Base-by-base conservation (phyloP, 2,329 filamentous ascomycete genomes). In the Apiospora phragmitis region DNA sequence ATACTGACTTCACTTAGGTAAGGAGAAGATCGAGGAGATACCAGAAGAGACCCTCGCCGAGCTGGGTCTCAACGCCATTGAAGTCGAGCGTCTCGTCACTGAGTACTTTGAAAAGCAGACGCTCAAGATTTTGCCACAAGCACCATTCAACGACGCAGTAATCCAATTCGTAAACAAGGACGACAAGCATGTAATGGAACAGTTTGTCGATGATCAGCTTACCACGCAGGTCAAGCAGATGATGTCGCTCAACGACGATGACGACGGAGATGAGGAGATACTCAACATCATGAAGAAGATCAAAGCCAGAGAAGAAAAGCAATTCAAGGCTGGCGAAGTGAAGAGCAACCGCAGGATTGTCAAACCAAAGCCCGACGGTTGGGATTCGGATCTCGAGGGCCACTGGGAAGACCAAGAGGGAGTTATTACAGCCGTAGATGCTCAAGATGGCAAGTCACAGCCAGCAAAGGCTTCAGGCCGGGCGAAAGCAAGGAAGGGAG, bases 141-240 rank as follows among this genome's bases (percentile, higher is more conserved):
- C 95, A 41, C 93, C 92, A 0, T 98, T 99, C 77, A 93, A 94
- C 21, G 95, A 98, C 77, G 96, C 96, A 0, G 94, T 99, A 6
- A 92, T 91, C 65, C 93, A 97, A 72, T 99, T 96, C 76, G 94
- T 99, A 35, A 91, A 95, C 79, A 98, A 98, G 75, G 94, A 97
- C 74, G 96, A 99, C 83, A 97, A 95, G 78, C 91, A 96, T 76
- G 94, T 94, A 3, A 94, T 98, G 91, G 91, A 95, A 77, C 85
- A 90, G 59, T 95, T 95, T 75, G 91, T 95, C 12, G 89, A 88
- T 29, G 91, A 94, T 42, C 92, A 91, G 18, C 83, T 95, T 2
- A 86, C 89, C 2, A 89, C 87, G 29, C 92, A 94, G 77, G 88
- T 95, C 24, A 90, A 90, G 74, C 88, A 92, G 72, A 86, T 95